Evolutionary conservation across 2,329 filamentous ascomycete genomes (phyloP).

Genomic region (Allantophomopsis lycopodina): DNA sequence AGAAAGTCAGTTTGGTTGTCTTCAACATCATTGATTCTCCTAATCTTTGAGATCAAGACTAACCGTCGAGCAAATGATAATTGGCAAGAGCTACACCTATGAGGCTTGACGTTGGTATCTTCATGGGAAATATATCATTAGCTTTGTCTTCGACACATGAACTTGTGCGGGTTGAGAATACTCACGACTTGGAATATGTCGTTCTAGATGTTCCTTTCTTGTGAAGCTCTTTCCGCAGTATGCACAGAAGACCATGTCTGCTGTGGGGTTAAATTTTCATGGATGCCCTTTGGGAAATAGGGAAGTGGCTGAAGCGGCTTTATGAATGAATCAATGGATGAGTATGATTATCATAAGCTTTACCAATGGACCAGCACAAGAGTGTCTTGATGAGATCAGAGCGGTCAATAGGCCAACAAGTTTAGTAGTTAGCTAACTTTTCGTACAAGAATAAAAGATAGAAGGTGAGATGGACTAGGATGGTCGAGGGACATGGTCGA

Average conservation of each 20-base stretch:
- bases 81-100: conserved; percentile 32
- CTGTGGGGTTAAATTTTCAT: too few relatives aligned
- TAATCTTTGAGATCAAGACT: conserved; percentile 4
- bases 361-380: too few relatives aligned
- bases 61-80: conserved; percentile 35
- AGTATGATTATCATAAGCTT: too few relatives aligned
- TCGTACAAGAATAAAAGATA: too few relatives aligned
- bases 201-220: conserved; percentile 40
- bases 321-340: too few relatives aligned
- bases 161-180: conserved; percentile 2
- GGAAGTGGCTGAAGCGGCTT: too few relatives aligned
- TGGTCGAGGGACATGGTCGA: too few relatives aligned
- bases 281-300: too few relatives aligned
- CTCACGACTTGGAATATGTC: conserved; percentile 38
- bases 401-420: too few relatives aligned
- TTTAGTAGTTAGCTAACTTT: too few relatives aligned
- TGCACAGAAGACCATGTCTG: conserved; percentile 30
- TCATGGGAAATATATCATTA: background rate
- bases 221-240: conserved; percentile 41
- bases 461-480: too few relatives aligned
- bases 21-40: background rate
- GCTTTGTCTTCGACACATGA: background rate
- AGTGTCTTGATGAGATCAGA: too few relatives aligned
- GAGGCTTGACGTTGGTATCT: conserved; percentile 42
- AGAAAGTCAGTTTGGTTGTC: background rate